These are phyloP conservation scores for Monilinia aucupariae DNA, from an alignment of 2,329 filamentous ascomycete genomes.

Conservation along the genomic window DNA sequence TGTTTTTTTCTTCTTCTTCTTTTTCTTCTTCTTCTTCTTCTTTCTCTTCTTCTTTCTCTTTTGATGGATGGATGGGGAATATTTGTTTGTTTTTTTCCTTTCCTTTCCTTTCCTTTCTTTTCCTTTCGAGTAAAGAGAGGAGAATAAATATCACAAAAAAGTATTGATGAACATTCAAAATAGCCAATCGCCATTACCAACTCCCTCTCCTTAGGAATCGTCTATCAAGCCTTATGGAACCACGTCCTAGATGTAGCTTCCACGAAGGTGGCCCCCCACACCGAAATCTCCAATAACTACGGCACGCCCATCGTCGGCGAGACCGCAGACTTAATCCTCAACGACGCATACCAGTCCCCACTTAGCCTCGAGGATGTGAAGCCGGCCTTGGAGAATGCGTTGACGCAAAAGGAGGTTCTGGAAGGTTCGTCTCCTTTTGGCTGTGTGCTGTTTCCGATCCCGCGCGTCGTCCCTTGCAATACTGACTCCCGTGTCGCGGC, in stretches of 20 bases:
- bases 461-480: too few species aligned
- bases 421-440: conserved; percentile 42
- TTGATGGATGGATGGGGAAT: too few species aligned
- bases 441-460: too few species aligned
- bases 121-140: too few species aligned
- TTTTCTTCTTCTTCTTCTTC: too few species aligned
- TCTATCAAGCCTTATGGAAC: conserved; percentile 33
- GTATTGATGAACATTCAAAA: not conserved
- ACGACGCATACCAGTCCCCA: conserved; percentile 50
- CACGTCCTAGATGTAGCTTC: conserved; percentile 23
- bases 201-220: conserved; percentile 37
- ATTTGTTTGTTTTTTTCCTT: too few species aligned
- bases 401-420: conserved; percentile 43
- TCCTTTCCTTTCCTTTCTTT: too few species aligned
- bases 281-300: conserved; percentile 32
- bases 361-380: conserved; percentile 51
- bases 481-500: too few species aligned
- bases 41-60: too few species aligned
- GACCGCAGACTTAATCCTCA: conserved; percentile 59
- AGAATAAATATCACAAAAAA: not conserved
- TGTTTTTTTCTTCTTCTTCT: not conserved
- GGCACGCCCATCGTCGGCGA: conserved; percentile 52
- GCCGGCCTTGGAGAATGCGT: conserved; percentile 47
- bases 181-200: conserved; percentile 37
- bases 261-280: conserved; percentile 18